Conservation (phyloP, 345 rosid species). For the Moricandia arvensis region DNA sequence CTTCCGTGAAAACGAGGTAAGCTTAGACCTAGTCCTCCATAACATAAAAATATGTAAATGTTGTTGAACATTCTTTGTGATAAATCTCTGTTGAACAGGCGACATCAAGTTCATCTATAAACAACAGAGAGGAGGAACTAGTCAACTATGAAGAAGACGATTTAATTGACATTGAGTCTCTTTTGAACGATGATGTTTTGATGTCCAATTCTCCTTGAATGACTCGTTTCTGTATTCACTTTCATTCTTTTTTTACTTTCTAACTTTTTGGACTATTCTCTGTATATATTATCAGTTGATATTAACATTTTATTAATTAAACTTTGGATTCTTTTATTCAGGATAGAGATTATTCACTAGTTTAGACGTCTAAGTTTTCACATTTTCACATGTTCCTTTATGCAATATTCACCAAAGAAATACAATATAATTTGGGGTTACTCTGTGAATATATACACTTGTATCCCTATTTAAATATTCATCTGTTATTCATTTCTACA, state of each 20-base stretch:
- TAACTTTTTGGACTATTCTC: conserved; percentile 2
- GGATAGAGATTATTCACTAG: background rate
- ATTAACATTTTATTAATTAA: conserved; percentile 15
- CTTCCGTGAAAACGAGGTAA: conserved; percentile 66
- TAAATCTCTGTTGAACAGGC: conserved; percentile 21
- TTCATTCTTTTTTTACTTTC: conserved; percentile 2
- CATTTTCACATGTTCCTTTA: background rate
- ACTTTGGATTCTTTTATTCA: background rate
- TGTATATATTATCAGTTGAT: conserved; percentile 32
- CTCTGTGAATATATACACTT: background rate
- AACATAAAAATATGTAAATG: background rate
- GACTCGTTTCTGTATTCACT: background rate
- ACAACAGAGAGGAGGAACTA: conserved; percentile 32
- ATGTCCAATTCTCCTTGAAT: conserved; percentile 65
- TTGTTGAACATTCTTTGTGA: conserved; percentile 3
- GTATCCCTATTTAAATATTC: background rate
- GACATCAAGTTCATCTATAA: conserved; percentile 26
- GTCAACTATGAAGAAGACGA: conserved; percentile 45
- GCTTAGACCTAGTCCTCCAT: background rate
- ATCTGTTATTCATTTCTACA: background rate
- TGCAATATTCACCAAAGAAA: background rate
- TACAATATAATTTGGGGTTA: background rate
- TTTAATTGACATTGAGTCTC: conserved; percentile 54
- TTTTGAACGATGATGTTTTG: conserved; percentile 66
- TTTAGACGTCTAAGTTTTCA: background rate